Conservation (phyloP, 495 filamentous ascomycete genomes). For the Stereocaulon alpinum region DNA sequence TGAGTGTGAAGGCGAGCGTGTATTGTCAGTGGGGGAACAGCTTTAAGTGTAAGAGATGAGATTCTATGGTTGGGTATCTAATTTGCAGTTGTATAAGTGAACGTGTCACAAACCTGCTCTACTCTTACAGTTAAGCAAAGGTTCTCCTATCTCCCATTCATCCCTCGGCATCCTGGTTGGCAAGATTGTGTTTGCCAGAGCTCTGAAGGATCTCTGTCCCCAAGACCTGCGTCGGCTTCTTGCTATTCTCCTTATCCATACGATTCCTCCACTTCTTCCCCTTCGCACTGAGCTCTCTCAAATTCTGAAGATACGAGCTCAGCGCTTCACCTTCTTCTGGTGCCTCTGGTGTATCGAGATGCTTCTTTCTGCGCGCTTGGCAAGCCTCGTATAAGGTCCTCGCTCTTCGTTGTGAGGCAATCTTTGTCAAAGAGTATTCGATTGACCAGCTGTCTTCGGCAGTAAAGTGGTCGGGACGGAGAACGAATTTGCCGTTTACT, state of each 20-base stretch:
- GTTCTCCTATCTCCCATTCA: not conserved
- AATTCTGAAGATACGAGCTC: conserved; percentile 31
- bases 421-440: conserved; percentile 63
- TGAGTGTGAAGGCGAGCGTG: not conserved
- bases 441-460: conserved; percentile 55
- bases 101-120: not conserved
- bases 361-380: conserved; percentile 40
- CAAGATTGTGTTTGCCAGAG: not conserved
- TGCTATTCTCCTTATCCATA: conserved; percentile 38
- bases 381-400: conserved; percentile 39
- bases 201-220: conserved; percentile 6
- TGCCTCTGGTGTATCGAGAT: conserved; percentile 25
- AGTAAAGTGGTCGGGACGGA: conserved; percentile 45
- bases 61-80: not conserved
- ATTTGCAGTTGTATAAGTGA: not conserved
- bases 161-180: no score
- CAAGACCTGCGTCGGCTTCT: conserved; percentile 13
- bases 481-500: conserved; percentile 55
- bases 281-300: conserved; percentile 34
- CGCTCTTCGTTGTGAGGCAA: conserved; percentile 29
- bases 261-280: conserved; percentile 40
- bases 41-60: no score
- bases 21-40: not conserved
- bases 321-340: conserved; percentile 29
- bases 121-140: not conserved